A percentile compares a stretch with the other conserved stretches of the same genome.
phyloP scores from a whole-genome alignment of 139 green algal genomes.

The Closterium sp. region DNA sequence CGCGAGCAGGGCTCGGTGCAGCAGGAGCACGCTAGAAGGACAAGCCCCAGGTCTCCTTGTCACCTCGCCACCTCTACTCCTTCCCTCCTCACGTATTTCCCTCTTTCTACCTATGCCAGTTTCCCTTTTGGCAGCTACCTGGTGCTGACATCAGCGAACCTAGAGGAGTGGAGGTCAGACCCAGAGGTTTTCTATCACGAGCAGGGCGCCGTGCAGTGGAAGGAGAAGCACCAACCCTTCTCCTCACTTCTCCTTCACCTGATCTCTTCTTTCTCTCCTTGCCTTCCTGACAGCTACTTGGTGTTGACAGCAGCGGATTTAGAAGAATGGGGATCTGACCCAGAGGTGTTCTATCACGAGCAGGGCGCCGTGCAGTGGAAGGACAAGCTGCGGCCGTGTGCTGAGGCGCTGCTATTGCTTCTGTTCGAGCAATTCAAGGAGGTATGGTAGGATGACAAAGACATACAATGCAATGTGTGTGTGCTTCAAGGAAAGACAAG shows the following conservation, averaged over 20 bases:
- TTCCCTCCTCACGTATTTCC: slow-evolving; percentile 62
- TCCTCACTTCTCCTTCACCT: slow-evolving; percentile 63
- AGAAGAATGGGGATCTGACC: slow-evolving; percentile 64
- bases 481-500: no score
- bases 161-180: slow-evolving; percentile 66
- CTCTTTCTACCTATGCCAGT: slow-evolving; percentile 21
- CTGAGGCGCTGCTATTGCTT: slow-evolving; percentile 56
- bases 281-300: slow-evolving; percentile 31
- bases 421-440: slow-evolving; percentile 57
- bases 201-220: slow-evolving; percentile 56
- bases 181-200: slow-evolving; percentile 75
- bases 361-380: slow-evolving; percentile 59
- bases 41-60: slow-evolving; percentile 24
- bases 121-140: slow-evolving; percentile 16
- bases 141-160: slow-evolving; percentile 54
- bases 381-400: slow-evolving; percentile 68
- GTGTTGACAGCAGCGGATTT: slow-evolving; percentile 59
- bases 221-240: slow-evolving; percentile 69
- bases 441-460: background rate
- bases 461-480: no score
- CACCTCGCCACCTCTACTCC: background rate
- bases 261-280: slow-evolving; percentile 29
- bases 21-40: no score
- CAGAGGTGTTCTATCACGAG: slow-evolving; percentile 75
- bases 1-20: slow-evolving; percentile 59